A percentile compares a stretch with the other conserved stretches of the same genome.
Evolutionary conservation across 352 stramenopile genomes (phyloP).

Genomic region (Pythium aristosporum): DNA sequence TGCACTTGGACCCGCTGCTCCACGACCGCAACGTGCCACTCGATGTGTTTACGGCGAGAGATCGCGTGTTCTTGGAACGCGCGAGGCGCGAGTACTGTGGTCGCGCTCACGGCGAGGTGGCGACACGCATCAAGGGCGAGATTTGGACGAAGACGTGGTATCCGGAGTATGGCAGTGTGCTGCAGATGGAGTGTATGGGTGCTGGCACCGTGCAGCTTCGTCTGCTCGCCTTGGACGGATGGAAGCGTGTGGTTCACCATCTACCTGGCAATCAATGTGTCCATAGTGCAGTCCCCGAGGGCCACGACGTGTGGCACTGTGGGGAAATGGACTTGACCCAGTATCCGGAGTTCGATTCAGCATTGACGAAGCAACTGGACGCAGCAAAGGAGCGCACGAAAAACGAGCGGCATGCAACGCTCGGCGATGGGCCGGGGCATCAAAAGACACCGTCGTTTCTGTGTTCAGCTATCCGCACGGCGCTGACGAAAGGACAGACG

Average conservation of each 20-base stretch:
- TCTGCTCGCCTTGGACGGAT: conserved; percentile 31
- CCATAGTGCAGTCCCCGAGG: conserved; percentile 11
- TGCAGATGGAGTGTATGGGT: conserved; percentile 36
- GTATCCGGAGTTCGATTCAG: neutral
- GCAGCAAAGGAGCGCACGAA: conserved; percentile 24
- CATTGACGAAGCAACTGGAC: conserved; percentile 25
- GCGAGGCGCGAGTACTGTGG: conserved; percentile 1
- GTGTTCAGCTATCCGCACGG: conserved; percentile 26
- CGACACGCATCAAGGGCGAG: conserved; percentile 1
- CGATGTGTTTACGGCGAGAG: conserved; percentile 7
- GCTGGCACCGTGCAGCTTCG: conserved; percentile 4
- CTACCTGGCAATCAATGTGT: conserved; percentile 18
- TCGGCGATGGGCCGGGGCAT: conserved; percentile 24
- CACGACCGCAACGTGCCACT: conserved; percentile 11
- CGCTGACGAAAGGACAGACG: conserved; percentile 1
- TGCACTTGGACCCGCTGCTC: conserved; percentile 5
- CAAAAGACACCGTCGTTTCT: conserved; percentile 61
- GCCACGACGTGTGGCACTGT: conserved; percentile 30
- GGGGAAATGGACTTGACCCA: conserved; percentile 6
- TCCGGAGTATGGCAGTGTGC: conserved; percentile 40
- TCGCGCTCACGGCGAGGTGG: neutral
- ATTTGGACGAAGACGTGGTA: conserved; percentile 35
- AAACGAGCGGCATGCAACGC: conserved; percentile 1
- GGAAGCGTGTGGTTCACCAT: conserved; percentile 41
- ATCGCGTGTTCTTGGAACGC: neutral